Percentiles rank a stretch among this genome's conserved stretches.
Evolutionary conservation across 176 grass and related monocot genomes (phyloP).

Genomic region (Bolboschoenus planiculmis): DNA sequence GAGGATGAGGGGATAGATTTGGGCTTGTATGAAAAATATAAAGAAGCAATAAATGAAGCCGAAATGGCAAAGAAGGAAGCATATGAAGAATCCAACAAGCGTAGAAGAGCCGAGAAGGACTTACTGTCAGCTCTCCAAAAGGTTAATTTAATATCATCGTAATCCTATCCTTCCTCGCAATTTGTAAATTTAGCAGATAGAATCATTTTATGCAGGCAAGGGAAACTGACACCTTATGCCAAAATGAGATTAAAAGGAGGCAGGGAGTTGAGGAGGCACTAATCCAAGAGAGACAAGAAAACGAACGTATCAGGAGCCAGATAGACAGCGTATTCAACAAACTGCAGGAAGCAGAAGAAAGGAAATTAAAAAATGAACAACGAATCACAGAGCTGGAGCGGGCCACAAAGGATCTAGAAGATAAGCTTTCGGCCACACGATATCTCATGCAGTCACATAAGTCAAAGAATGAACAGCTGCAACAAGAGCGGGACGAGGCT

Average conservation of each 20-base stretch:
- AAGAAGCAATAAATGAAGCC: slow-evolving; percentile 36
- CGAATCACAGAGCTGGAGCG: slow-evolving; percentile 26
- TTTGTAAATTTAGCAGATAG: not conserved
- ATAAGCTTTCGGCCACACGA: slow-evolving; percentile 32
- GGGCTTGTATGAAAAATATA: slow-evolving; percentile 28
- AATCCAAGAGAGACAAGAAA: slow-evolving; percentile 31
- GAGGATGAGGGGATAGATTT: slow-evolving; percentile 30
- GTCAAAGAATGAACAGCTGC: slow-evolving; percentile 31
- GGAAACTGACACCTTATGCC: slow-evolving; percentile 34
- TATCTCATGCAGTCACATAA: slow-evolving; percentile 37
- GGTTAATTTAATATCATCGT: slow-evolving; percentile 26
- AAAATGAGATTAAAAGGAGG: slow-evolving; percentile 39
- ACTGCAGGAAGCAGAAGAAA: slow-evolving; percentile 28
- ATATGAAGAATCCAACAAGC: slow-evolving; percentile 49
- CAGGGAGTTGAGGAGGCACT: slow-evolving; percentile 34
- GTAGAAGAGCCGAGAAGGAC: slow-evolving; percentile 43
- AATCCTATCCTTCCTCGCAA: not conserved
- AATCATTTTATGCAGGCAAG: slow-evolving; percentile 22
- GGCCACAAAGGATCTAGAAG: slow-evolving; percentile 30
- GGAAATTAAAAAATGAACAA: slow-evolving; percentile 33
- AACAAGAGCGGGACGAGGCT: slow-evolving; percentile 29
- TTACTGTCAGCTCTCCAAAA: slow-evolving; percentile 38
- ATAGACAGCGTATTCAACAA: slow-evolving; percentile 18
- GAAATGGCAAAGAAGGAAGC: slow-evolving; percentile 34
- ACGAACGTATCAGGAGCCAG: slow-evolving; percentile 33